Conservation (phyloP, 2,329 filamentous ascomycete species). For the Claviceps capensis region DNA sequence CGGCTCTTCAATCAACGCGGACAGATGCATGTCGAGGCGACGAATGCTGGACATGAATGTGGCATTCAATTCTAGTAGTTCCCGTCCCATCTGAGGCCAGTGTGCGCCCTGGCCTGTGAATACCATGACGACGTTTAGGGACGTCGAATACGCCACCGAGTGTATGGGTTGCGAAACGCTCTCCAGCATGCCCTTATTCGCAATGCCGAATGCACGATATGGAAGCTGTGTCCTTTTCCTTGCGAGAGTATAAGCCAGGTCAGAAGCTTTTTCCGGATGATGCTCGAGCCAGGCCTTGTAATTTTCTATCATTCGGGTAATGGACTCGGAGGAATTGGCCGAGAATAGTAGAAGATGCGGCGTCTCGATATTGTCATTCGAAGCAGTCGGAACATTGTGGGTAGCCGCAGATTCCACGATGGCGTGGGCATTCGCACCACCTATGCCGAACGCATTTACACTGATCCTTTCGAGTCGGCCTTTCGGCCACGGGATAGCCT, state of each 20-base stretch:
- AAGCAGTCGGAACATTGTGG: neutral
- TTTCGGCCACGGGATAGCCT: constrained; percentile 19
- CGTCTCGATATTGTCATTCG: neutral
- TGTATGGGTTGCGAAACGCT: neutral
- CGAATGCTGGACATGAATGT: constrained; percentile 10
- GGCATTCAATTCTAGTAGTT: constrained; percentile 6
- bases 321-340: neutral
- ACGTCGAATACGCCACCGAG: neutral
- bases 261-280: neutral
- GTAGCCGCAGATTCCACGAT: constrained; percentile 3
- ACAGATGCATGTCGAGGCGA: constrained; percentile 1
- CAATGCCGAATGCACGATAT: neutral
- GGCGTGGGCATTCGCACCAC: constrained; percentile 22
- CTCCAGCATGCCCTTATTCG: neutral
- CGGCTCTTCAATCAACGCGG: neutral
- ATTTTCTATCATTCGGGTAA: neutral
- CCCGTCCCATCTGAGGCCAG: constrained; percentile 27
- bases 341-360: neutral
- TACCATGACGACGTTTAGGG: neutral
- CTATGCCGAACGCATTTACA: constrained; percentile 23
- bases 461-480: constrained; percentile 16
- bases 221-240: neutral
- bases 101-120: constrained; percentile 33
- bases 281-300: neutral
- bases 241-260: neutral